These are phyloP conservation scores for Psidium friedrichsthalianum DNA, from an alignment of 345 rosid genomes.

Conservation along the genomic window DNA sequence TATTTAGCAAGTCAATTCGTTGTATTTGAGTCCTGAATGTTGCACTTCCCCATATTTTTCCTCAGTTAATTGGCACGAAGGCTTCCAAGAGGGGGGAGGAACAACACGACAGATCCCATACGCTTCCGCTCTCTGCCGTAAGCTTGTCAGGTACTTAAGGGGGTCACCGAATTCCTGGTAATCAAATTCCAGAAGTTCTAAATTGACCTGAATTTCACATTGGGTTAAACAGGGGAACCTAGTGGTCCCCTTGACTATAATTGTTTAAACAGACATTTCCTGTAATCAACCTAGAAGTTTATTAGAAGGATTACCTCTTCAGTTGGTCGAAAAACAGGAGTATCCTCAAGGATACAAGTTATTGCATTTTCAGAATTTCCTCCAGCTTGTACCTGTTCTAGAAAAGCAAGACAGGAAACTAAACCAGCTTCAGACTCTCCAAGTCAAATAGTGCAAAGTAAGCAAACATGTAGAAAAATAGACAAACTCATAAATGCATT, in stretches of 20 bases:
- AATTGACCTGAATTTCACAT: not conserved
- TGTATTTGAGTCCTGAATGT: constrained; percentile 34
- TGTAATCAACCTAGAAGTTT: not conserved
- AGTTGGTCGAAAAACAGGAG: constrained; percentile 54
- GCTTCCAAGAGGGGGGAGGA: constrained; percentile 73
- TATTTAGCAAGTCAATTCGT: constrained; percentile 28
- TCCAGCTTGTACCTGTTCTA: not conserved
- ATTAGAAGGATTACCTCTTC: constrained; percentile 39
- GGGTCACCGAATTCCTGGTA: constrained; percentile 64
- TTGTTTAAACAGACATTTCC: constrained; percentile 1
- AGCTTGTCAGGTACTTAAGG: constrained; percentile 44
- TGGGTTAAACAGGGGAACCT: not conserved
- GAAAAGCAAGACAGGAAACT: not conserved
- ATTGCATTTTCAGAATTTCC: constrained; percentile 20
- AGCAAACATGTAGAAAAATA: not conserved
- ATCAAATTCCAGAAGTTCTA: not conserved
- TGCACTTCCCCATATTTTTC: constrained; percentile 34
- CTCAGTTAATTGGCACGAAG: constrained; percentile 40
- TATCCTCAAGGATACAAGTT: constrained; percentile 33
- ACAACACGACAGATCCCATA: constrained; percentile 69
- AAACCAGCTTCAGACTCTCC: not conserved
- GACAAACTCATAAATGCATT: not conserved
- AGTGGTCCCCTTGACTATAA: not conserved
- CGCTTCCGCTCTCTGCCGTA: constrained; percentile 34
- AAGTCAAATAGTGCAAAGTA: not conserved